phyloP scores from a whole-genome alignment of 805 yeast species.

The Candida easanensis region DNA sequence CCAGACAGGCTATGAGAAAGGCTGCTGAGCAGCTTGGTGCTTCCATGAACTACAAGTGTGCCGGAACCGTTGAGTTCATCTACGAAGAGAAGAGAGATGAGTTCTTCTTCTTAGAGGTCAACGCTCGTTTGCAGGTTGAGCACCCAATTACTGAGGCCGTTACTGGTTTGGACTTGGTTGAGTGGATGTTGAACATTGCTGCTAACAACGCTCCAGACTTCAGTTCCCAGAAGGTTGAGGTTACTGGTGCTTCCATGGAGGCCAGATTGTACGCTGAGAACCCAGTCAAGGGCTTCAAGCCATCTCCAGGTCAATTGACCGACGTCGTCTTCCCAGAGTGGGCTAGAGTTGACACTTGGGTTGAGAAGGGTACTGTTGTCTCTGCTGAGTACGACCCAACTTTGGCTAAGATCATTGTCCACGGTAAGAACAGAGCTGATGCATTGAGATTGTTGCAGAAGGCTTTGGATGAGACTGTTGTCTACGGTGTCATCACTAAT shows the following conservation, averaged over 20 bases:
- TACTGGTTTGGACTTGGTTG: constrained; percentile 92
- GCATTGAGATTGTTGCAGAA: constrained; percentile 73
- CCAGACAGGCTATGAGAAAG: constrained; percentile 69
- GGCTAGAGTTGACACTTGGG: constrained; percentile 97
- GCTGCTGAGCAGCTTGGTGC: constrained; percentile 85
- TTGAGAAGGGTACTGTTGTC: constrained; percentile 77
- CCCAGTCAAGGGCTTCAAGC: constrained; percentile 91
- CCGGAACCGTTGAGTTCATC: constrained; percentile 96
- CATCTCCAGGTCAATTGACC: constrained; percentile 92
- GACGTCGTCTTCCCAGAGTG: constrained; percentile 82
- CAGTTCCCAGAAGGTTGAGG: constrained; percentile 45
- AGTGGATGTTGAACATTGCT: constrained; percentile 94
- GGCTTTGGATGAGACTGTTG: constrained; percentile 83
- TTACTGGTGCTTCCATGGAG: constrained; percentile 92
- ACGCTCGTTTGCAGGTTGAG: constrained; percentile 95
- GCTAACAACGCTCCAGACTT: constrained; percentile 88
- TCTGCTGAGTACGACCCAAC: constrained; percentile 97
- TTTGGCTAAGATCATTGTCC: constrained; percentile 92
- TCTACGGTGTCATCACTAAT: constrained; percentile 87
- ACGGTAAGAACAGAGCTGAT: constrained; percentile 84
- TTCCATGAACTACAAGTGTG: constrained; percentile 86
- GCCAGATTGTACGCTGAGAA: constrained; percentile 96
- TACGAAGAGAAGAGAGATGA: constrained; percentile 84
- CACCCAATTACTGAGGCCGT: constrained; percentile 96
- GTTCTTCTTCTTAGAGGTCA: constrained; percentile 93